Base-by-base conservation (phyloP, 2,329 filamentous ascomycete species). In the Fusarium zealandicum region DNA sequence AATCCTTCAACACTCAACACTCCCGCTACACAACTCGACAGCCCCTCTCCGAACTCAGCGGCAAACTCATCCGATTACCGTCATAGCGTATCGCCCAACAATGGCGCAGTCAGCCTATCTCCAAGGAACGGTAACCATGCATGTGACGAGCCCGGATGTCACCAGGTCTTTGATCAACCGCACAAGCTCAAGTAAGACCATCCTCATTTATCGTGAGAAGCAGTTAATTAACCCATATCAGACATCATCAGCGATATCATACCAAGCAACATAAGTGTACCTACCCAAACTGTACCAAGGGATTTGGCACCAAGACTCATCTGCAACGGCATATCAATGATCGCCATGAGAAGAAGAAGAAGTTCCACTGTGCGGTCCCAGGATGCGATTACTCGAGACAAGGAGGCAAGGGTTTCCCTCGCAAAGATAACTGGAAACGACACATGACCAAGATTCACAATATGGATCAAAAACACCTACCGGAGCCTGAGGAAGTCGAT, bases 371-470 rank as follows among this genome's bases (percentile, higher is more conserved):
- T 62, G 80, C 77, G 1, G 76, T 82, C 5, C 74, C 73, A 2
- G 77, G 77, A 6, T 86, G 83, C 62, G 75, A 80, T 5, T 86
- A 83, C 65, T 85, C 82, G n/a, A 78, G 76, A 50, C 68, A 73
- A 13, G 83, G 83, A 8, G 81, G 82, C 48, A 85, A 83, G 57
- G 81, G 80, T 0, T 86, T 86, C 59, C 82, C 83, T 1, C 74
- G 83, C 46, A 86, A 86, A 65, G 83, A 86, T 64, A 86, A 86
- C 69, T 86, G 83, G 83, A 80, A 82, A 62, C 73, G 83, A 50
- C 83, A 86, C 65, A 85, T 86, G 82, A 74, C 78, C 30, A 85
- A 85, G 68, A 85, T 84, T 61, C 83, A 86, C 61, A 70, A 77
- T 30, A 69, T 78, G 54, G 76, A 79, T 43, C 69, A 73, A 39